Percentiles rank a stretch among this genome's conserved stretches.
Evolutionary conservation across 176 grass and related monocot genomes (phyloP).

Genomic region (Musa acuminata): DNA sequence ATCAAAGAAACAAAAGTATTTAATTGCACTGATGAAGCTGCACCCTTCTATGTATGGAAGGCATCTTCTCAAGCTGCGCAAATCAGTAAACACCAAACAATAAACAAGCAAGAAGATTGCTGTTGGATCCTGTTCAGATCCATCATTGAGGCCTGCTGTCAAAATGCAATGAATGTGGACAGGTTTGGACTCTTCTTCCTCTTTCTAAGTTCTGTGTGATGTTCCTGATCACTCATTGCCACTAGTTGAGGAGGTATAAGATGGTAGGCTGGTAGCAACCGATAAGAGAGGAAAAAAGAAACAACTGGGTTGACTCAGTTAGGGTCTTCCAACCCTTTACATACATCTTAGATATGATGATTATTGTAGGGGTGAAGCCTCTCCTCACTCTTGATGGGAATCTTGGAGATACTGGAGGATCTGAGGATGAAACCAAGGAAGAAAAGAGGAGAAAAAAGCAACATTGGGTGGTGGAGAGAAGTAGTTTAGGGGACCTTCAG

Average conservation of each 20-base stretch:
- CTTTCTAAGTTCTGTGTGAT: neutral
- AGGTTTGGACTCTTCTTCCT: neutral
- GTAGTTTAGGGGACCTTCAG: neutral
- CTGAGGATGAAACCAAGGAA: no score
- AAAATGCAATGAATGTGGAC: neutral
- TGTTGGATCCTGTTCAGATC: no score
- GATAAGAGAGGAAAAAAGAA: neutral
- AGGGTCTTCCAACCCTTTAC: neutral
- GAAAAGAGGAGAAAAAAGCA: no score
- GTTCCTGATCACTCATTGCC: neutral
- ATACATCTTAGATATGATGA: neutral
- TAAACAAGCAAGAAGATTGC: no score
- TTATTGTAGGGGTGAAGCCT: neutral
- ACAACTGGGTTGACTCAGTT: neutral
- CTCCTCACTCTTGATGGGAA: neutral
- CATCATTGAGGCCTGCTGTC: neutral
- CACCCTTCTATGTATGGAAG: no score
- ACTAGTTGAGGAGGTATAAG: no score
- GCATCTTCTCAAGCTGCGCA: no score
- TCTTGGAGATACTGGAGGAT: neutral
- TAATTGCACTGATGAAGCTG: no score
- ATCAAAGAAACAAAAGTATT: no score
- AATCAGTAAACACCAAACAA: no score
- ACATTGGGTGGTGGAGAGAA: no score
- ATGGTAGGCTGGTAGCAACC: neutral